Conservation (phyloP, 768 basidiomycete genomes). For the Cystobasidium ongulense region DNA sequence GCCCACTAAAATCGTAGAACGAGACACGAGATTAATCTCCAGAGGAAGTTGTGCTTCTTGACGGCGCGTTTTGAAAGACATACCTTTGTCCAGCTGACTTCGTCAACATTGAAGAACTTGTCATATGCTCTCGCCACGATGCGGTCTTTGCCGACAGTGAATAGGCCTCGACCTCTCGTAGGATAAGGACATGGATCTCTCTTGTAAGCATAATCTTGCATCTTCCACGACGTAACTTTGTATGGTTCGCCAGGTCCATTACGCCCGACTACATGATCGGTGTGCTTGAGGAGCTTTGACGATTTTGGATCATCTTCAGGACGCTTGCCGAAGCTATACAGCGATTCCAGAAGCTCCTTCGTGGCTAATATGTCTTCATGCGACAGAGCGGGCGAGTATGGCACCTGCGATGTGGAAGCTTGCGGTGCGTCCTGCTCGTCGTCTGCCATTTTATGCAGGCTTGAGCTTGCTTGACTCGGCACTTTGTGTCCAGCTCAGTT, state of each 20-base stretch:
- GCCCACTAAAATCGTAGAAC: conserved; percentile 37
- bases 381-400: conserved; percentile 8
- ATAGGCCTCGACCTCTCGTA: conserved; percentile 85
- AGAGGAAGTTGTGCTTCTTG: too few species aligned
- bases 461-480: not conserved
- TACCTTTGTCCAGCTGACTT: conserved; percentile 90
- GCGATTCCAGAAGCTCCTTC: not conserved
- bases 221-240: conserved; percentile 76
- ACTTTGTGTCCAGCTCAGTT: not conserved
- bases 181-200: conserved; percentile 84
- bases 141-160: conserved; percentile 52
- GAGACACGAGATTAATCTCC: not conserved
- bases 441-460: not conserved
- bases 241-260: not conserved
- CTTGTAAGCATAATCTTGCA: conserved; percentile 94
- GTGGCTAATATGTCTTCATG: not conserved
- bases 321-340: conserved; percentile 6
- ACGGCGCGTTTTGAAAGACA: conserved; percentile 42
- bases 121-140: conserved; percentile 91
- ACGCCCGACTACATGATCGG: conserved; percentile 8
- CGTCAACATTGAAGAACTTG: conserved; percentile 97
- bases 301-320: conserved; percentile 19
- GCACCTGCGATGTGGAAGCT: not conserved
- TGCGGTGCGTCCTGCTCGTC: not conserved
- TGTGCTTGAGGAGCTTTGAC: conserved; percentile 25